Conservation (phyloP, 2,329 filamentous ascomycete genomes). For the Fusarium illudens region DNA sequence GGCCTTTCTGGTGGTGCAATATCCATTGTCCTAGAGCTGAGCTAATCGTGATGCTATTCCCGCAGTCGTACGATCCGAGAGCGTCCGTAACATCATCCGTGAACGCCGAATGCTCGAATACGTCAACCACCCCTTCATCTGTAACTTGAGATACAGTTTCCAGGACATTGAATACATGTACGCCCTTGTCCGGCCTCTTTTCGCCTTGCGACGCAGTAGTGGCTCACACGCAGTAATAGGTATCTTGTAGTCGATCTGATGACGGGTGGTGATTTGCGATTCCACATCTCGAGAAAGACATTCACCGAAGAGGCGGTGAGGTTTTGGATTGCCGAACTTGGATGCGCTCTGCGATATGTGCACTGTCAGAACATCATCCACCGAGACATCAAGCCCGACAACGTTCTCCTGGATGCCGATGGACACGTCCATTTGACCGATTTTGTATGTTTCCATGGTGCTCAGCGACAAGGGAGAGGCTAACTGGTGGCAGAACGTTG, state of each 20-base stretch:
- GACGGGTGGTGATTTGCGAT: conserved; percentile 95
- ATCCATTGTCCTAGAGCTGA: conserved; percentile 3
- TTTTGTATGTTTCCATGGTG: conserved; percentile 71
- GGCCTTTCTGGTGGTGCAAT: conserved; percentile 1
- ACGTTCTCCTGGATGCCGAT: conserved; percentile 85
- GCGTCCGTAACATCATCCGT: conserved; percentile 96
- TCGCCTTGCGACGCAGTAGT: background rate
- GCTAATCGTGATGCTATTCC: conserved; percentile 39
- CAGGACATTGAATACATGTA: conserved; percentile 99
- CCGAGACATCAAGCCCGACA: conserved; percentile 91
- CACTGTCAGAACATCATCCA: conserved; percentile 89
- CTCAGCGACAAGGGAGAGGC: background rate
- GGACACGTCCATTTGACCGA: conserved; percentile 97
- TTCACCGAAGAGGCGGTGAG: conserved; percentile 97
- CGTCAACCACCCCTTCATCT: conserved; percentile 96
- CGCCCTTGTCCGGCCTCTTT: conserved; percentile 44
- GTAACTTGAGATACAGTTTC: conserved; percentile 98
- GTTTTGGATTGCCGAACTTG: conserved; percentile 96
- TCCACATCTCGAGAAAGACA: conserved; percentile 96
- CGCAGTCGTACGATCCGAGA: conserved; percentile 93
- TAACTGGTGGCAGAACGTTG: conserved; percentile 77
- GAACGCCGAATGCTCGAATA: conserved; percentile 98
- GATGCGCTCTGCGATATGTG: conserved; percentile 88
- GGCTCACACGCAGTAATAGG: conserved; percentile 58
- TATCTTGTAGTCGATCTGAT: conserved; percentile 98